phyloP scores from a whole-genome alignment of 116 monocot species.

The Zostera marina region DNA sequence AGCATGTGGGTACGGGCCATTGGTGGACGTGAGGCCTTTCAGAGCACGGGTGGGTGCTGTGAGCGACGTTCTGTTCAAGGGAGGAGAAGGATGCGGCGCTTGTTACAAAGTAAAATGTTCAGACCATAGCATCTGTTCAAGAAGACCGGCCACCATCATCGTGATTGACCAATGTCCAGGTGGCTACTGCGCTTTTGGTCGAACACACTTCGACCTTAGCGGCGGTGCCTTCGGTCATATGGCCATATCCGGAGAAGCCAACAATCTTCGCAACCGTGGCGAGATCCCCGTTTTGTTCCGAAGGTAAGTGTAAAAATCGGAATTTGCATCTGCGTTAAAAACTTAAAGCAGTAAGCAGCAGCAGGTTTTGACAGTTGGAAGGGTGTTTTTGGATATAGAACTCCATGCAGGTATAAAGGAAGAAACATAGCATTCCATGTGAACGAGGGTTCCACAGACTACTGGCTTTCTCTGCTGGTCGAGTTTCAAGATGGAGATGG shows the following conservation, averaged over 20 bases:
- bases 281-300: constrained; percentile 55
- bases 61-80: constrained; percentile 74
- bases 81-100: constrained; percentile 84
- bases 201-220: constrained; percentile 80
- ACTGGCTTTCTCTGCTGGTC: constrained; percentile 41
- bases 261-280: constrained; percentile 55
- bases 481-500: constrained; percentile 51
- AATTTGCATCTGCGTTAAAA: background rate
- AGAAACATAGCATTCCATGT: constrained; percentile 32
- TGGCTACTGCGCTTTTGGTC: constrained; percentile 61
- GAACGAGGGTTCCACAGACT: constrained; percentile 34
- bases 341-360: background rate
- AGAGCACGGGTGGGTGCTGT: constrained; percentile 74
- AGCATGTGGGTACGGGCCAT: constrained; percentile 85
- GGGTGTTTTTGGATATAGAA: constrained; percentile 25
- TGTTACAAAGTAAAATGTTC: constrained; percentile 87
- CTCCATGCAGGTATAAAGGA: constrained; percentile 34
- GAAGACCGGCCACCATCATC: constrained; percentile 76
- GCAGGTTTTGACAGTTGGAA: too few species aligned
- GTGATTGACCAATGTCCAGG: constrained; percentile 94
- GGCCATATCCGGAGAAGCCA: constrained; percentile 35
- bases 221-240: constrained; percentile 87
- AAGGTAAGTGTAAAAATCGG: constrained; percentile 28
- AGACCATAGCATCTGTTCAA: constrained; percentile 47
- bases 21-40: constrained; percentile 79